Evolutionary conservation across 2,329 filamentous ascomycete species (phyloP).

Genomic region (Xylaria sp.): DNA sequence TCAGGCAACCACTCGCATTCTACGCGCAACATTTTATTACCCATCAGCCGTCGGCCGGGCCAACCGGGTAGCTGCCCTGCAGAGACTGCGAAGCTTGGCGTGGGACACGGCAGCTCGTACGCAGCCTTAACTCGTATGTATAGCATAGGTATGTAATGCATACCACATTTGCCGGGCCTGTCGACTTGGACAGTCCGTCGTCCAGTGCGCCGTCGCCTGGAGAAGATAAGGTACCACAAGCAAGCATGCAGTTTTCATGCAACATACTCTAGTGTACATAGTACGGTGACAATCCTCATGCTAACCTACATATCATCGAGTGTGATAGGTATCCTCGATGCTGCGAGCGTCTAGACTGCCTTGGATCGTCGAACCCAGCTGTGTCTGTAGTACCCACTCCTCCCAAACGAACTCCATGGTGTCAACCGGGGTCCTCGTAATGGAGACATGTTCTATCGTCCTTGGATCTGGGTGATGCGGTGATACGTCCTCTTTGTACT

Average conservation of each 20-base stretch:
- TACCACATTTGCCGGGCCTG: background rate
- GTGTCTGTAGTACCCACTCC: background rate
- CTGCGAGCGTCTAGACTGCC: background rate
- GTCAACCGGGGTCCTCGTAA: background rate
- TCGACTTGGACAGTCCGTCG: background rate
- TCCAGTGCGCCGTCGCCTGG: background rate
- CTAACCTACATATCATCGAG: background rate
- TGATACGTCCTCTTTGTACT: background rate
- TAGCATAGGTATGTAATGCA: background rate
- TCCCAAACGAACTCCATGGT: background rate
- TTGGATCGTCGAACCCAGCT: background rate
- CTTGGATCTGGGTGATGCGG: background rate
- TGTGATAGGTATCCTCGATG: background rate
- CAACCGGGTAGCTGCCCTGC: background rate
- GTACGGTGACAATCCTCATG: background rate
- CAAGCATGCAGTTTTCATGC: background rate
- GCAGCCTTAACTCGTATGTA: background rate
- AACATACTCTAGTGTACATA: background rate
- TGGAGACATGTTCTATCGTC: background rate
- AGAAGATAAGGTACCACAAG: background rate
- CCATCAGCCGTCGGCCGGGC: background rate
- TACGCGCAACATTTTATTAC: background rate
- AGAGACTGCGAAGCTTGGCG: slow-evolving; percentile 5
- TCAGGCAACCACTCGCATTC: background rate
- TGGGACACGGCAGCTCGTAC: background rate